A percentile compares a stretch with the other conserved stretches of the same genome.
Evolutionary conservation across 2,329 filamentous ascomycete species (phyloP).

Genomic region (Fusarium stilboides): DNA sequence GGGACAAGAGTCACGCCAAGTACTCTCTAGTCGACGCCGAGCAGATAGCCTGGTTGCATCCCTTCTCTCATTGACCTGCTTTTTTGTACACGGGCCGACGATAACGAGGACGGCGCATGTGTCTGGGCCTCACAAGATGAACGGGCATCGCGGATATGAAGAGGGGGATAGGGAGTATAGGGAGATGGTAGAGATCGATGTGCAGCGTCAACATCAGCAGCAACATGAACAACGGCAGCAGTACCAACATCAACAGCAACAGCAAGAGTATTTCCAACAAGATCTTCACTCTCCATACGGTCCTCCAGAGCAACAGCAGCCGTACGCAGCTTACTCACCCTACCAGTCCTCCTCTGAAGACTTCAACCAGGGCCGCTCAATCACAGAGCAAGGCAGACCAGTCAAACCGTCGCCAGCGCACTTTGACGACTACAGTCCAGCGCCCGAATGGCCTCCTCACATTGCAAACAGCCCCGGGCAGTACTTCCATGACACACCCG

Average conservation of each 20-base stretch:
- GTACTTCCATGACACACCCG: slow-evolving; percentile 46
- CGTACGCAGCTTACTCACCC: slow-evolving; percentile 40
- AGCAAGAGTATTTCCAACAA: slow-evolving; percentile 43
- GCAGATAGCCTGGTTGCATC: neutral
- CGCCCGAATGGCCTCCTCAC: slow-evolving; percentile 49
- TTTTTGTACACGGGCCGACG: slow-evolving; percentile 9
- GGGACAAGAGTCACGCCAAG: slow-evolving; percentile 9
- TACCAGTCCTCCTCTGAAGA: slow-evolving; percentile 45
- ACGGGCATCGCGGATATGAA: slow-evolving; percentile 47
- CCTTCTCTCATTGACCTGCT: slow-evolving; percentile 9
- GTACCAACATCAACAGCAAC: slow-evolving; percentile 24
- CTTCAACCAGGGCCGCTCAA: slow-evolving; percentile 45
- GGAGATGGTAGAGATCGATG: slow-evolving; percentile 57
- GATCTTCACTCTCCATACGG: slow-evolving; percentile 45
- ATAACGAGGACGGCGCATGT: slow-evolving; percentile 32
- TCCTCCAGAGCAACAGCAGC: slow-evolving; percentile 25
- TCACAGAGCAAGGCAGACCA: slow-evolving; percentile 46
- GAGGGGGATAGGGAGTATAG: slow-evolving; percentile 50
- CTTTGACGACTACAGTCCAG: slow-evolving; percentile 45
- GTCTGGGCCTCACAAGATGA: slow-evolving; percentile 47
- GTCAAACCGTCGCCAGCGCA: slow-evolving; percentile 36
- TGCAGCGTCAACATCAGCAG: slow-evolving; percentile 49
- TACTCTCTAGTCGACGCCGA: slow-evolving; percentile 11
- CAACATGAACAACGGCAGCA: slow-evolving; percentile 48
- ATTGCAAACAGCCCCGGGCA: slow-evolving; percentile 41